Conservation (phyloP, 371 early-diverging fungal species). For the Haplosporangium sp. region DNA sequence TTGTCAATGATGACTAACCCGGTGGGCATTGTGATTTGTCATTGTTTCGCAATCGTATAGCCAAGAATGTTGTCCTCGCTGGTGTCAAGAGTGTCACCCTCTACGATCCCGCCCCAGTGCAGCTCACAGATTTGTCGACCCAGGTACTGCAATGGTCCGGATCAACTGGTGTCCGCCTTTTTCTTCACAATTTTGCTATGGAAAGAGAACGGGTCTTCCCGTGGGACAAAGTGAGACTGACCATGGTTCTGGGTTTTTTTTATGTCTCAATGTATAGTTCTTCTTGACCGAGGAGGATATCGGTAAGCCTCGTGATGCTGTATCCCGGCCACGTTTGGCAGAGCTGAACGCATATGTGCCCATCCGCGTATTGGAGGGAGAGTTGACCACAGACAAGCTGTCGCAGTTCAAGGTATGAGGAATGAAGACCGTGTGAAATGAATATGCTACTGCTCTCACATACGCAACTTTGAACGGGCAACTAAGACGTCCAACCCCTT, state of each 20-base stretch:
- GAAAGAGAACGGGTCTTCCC: too few species aligned
- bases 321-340: slow-evolving; percentile 86
- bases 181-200: not conserved
- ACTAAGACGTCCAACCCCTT: not conserved
- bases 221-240: too few species aligned
- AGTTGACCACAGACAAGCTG: slow-evolving; percentile 78
- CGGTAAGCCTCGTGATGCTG: slow-evolving; percentile 90
- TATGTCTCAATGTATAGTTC: slow-evolving; percentile 73
- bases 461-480: too few species aligned
- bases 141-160: slow-evolving; percentile 67
- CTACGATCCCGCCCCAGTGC: slow-evolving; percentile 86
- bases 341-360: slow-evolving; percentile 99
- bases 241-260: not conserved
- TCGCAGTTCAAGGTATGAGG: slow-evolving; percentile 74
- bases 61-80: slow-evolving; percentile 99
- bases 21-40: too few species aligned
- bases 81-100: slow-evolving; percentile 98
- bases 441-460: too few species aligned
- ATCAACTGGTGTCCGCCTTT: not conserved
- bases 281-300: slow-evolving; percentile 92
- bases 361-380: slow-evolving; percentile 83
- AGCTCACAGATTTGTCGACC: slow-evolving; percentile 91
- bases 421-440: not conserved
- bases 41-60: slow-evolving; percentile 54
- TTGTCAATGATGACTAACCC: not conserved